These are phyloP conservation scores for Lachancea thermotolerans DNA, from an alignment of 805 yeast species.

Conservation along the genomic window DNA sequence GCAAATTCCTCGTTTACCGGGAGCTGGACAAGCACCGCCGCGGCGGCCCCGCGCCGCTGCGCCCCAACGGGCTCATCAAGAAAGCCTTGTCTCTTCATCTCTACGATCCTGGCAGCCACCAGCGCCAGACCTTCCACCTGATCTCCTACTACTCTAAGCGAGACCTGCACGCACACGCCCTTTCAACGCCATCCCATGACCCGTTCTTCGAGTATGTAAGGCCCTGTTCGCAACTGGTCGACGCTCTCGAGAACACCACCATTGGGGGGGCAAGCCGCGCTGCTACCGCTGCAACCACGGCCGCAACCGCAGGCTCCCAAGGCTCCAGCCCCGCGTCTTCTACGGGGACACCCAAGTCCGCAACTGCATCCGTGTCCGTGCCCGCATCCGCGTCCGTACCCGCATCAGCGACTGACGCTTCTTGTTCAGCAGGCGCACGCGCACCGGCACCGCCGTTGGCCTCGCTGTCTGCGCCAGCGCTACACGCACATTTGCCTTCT, in stretches of 20 bases:
- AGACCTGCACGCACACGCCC: conserved; percentile 56
- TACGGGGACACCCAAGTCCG: too few species aligned
- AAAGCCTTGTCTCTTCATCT: conserved; percentile 71
- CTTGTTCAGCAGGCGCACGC: too few species aligned
- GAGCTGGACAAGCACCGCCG: conserved; percentile 35
- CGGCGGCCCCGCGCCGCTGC: conserved; percentile 26
- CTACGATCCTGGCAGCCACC: conserved; percentile 17
- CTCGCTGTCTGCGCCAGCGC: too few species aligned
- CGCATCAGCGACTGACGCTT: too few species aligned
- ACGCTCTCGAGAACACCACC: conserved; percentile 50
- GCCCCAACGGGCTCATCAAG: conserved; percentile 69
- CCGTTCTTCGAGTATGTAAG: conserved; percentile 42
- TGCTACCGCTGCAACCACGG: not conserved
- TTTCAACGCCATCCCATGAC: conserved; percentile 52
- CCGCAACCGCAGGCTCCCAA: not conserved
- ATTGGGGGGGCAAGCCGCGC: conserved; percentile 35
- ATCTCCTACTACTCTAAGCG: conserved; percentile 72
- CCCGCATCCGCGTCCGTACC: too few species aligned
- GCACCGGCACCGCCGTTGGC: too few species aligned
- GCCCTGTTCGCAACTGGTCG: conserved; percentile 44
- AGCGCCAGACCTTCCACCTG: conserved; percentile 48
- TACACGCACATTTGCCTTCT: not conserved
- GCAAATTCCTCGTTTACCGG: conserved; percentile 77
- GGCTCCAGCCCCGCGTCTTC: too few species aligned
- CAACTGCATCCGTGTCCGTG: too few species aligned